Conservation (phyloP, 352 stramenopile species). For the Pythium phragmitis region DNA sequence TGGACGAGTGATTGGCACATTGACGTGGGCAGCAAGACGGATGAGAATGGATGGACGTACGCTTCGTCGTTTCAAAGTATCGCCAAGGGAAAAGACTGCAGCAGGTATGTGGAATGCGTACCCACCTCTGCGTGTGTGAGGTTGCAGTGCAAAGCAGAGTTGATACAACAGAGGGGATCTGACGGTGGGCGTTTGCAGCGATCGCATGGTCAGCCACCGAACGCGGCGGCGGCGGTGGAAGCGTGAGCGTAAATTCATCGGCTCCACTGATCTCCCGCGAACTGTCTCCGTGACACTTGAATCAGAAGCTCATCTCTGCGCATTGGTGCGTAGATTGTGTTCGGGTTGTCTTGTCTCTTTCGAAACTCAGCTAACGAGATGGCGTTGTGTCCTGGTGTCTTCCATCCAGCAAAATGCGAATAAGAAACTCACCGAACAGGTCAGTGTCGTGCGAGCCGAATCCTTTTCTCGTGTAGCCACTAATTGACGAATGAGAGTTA, state of each 20-base stretch:
- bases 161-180: neutral
- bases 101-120: neutral
- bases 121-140: neutral
- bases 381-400: constrained; percentile 4
- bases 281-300: constrained; percentile 31
- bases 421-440: constrained; percentile 65
- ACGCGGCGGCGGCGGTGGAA: constrained; percentile 59
- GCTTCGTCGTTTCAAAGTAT: constrained; percentile 35
- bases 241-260: constrained; percentile 51
- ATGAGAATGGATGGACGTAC: constrained; percentile 60
- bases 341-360: neutral
- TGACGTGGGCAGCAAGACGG: constrained; percentile 45
- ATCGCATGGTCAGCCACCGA: constrained; percentile 33
- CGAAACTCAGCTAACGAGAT: neutral
- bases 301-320: constrained; percentile 32
- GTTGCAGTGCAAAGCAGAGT: neutral
- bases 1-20: constrained; percentile 57
- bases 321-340: constrained; percentile 33
- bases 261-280: constrained; percentile 32
- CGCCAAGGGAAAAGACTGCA: constrained; percentile 6
- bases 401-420: constrained; percentile 44
- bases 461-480: neutral
- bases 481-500: too few relatives aligned
- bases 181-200: constrained; percentile 24
- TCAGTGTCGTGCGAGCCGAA: constrained; percentile 5